Evolutionary conservation across 2,329 filamentous ascomycete genomes (phyloP).

Genomic region (Sclerotiophoma versabilis): DNA sequence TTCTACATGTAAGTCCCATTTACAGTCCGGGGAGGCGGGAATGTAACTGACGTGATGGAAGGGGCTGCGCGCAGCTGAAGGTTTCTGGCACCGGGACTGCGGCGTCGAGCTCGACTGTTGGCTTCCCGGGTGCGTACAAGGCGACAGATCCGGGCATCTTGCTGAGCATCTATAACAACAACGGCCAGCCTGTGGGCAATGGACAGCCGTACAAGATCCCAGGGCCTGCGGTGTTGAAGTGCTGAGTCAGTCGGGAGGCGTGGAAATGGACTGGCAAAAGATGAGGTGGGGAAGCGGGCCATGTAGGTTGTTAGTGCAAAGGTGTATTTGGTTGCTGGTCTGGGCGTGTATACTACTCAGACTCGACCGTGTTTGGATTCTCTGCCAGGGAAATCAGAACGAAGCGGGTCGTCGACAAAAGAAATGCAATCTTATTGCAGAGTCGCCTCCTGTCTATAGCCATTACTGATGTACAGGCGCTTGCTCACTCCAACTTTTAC

Average conservation of each 20-base stretch:
- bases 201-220: conserved; percentile 56
- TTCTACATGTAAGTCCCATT: conserved; percentile 47
- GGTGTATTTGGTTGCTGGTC: too few species aligned
- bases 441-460: conserved; percentile 1
- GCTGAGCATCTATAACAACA: conserved; percentile 39
- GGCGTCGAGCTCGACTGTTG: conserved; percentile 35
- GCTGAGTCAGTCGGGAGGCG: conserved; percentile 48
- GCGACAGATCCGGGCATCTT: conserved; percentile 41
- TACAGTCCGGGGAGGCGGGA: not conserved
- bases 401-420: not conserved
- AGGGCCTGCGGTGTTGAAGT: conserved; percentile 59
- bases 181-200: conserved; percentile 21
- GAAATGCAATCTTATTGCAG: conserved; percentile 9
- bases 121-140: conserved; percentile 44
- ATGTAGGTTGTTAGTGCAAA: too few species aligned
- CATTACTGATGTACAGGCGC: conserved; percentile 13
- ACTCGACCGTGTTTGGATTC: too few species aligned
- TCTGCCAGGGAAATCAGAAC: too few species aligned
- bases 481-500: conserved; percentile 1
- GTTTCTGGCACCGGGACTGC: conserved; percentile 29
- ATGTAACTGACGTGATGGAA: conserved; percentile 18
- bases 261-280: too few species aligned
- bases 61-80: conserved; percentile 47
- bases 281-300: too few species aligned
- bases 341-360: too few species aligned